A percentile compares a stretch with the other conserved stretches of the same genome.
These are phyloP conservation scores for Gastrodia elata DNA, from an alignment of 106 monocot species.

Conservation along the genomic window DNA sequence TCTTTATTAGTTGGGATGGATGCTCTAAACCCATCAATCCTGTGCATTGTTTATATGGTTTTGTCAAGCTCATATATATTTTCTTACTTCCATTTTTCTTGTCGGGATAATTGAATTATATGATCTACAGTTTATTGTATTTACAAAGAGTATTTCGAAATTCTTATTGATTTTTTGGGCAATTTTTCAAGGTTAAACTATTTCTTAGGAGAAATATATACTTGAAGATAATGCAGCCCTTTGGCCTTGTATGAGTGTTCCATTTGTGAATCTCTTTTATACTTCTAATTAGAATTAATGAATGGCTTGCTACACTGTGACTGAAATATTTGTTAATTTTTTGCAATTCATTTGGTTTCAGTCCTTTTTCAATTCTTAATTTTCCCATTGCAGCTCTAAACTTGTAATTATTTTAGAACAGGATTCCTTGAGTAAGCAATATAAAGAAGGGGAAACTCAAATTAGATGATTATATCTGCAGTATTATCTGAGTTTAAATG, in stretches of 20 bases:
- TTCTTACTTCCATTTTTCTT: neutral
- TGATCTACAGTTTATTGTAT: constrained; percentile 1
- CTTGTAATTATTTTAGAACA: neutral
- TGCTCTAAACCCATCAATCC: neutral
- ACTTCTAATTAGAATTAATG: neutral
- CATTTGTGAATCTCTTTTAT: neutral
- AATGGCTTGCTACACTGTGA: neutral
- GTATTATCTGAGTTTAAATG: neutral
- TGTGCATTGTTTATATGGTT: neutral
- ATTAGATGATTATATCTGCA: neutral
- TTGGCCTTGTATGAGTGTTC: neutral
- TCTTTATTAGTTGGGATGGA: neutral
- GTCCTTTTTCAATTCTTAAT: neutral
- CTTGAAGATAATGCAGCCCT: neutral
- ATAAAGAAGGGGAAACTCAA: neutral
- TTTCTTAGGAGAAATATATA: neutral
- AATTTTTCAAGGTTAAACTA: neutral
- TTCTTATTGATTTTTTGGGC: neutral
- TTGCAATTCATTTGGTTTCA: neutral
- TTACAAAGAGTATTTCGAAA: neutral
- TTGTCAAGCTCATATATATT: neutral
- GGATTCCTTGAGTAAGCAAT: neutral
- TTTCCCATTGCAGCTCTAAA: no score
- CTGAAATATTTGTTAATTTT: neutral
- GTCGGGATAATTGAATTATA: no score